Base-by-base conservation (phyloP, 208 protist genomes). In the Angomonas deanei region DNA sequence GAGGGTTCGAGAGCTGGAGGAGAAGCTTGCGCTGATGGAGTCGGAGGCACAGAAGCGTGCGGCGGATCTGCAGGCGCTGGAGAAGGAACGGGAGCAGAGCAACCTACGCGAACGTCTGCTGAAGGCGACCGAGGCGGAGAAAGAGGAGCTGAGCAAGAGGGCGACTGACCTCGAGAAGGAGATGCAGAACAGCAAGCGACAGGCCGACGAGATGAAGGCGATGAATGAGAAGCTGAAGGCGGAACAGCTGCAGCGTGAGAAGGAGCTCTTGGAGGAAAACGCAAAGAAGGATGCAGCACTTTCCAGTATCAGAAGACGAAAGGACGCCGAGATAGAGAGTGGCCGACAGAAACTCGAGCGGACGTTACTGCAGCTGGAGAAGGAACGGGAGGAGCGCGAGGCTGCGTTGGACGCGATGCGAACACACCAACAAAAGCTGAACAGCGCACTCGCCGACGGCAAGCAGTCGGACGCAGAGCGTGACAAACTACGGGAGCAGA, bases 11-110 rank as follows among this genome's bases (percentile, higher is more conserved):
- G 69, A 77, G 46, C 63, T 86, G 64, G 71, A 82, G 70, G 70
- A 80, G 72, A 82, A 80, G 76, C 67, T 83, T 21, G 61, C 55
- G 64, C 68, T 86, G 55, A 58, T 82, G 24, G 70, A 86, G 72
- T 57, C 80, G 11, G 73, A 86, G 76, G 72, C 75, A 27, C 72
- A 79, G 67, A 77, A 82, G 67, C 76, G 76, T 27, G 76, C 76
- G 30, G 75, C 76, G 15, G 75, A 83, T 50, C 70, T 85, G 57
- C 78, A 84, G 55, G 64, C 69, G 38, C 61, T 88, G 47, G 70
- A 85, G 78, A 63, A 64, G 36, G 78, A 81, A 64, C 68, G 76
- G 2, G 59, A 80, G 38, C 66, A 80, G 66, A 79, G 66, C 59
- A 42, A 83, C 52, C 68, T 84, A 0, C 69, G 59, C n/a, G 74